phyloP scores from a whole-genome alignment of 441 rosid genomes.

The Caryocar brasiliense region DNA sequence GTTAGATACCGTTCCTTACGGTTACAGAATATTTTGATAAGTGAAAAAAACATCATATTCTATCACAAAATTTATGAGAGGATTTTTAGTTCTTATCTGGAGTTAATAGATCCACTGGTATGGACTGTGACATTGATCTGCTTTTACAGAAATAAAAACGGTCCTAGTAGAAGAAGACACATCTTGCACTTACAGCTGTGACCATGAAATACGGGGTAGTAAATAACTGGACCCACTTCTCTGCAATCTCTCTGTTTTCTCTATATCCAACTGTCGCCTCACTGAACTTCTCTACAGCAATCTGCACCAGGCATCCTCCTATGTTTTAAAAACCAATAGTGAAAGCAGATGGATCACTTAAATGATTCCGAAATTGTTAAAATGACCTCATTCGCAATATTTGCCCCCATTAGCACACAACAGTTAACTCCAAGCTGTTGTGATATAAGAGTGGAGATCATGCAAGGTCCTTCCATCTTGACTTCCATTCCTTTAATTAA shows the following conservation, averaged over 20 bases:
- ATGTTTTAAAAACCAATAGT: conserved; percentile 7
- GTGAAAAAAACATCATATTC: too few species aligned
- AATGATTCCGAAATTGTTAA: not conserved
- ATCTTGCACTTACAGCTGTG: conserved; percentile 54
- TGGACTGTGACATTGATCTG: too few species aligned
- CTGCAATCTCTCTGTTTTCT: conserved; percentile 52
- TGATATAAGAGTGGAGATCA: conserved; percentile 82
- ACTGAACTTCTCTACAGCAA: conserved; percentile 84
- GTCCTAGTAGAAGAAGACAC: not conserved
- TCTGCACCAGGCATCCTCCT: conserved; percentile 29
- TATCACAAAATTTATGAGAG: too few species aligned
- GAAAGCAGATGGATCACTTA: not conserved
- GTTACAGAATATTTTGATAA: too few species aligned
- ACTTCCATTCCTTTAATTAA: conserved; percentile 96
- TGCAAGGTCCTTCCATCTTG: conserved; percentile 84
- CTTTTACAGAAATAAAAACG: too few species aligned
- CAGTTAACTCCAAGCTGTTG: conserved; percentile 64
- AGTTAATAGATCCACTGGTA: too few species aligned
- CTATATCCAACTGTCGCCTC: conserved; percentile 94
- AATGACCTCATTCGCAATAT: conserved; percentile 87
- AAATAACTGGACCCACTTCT: conserved; percentile 82
- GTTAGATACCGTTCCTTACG: too few species aligned
- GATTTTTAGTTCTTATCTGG: too few species aligned
- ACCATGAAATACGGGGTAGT: conserved; percentile 76
- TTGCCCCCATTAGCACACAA: conserved; percentile 93